phyloP scores from a whole-genome alignment of 2,329 filamentous ascomycete genomes.

The Zymoseptoria passerinii region DNA sequence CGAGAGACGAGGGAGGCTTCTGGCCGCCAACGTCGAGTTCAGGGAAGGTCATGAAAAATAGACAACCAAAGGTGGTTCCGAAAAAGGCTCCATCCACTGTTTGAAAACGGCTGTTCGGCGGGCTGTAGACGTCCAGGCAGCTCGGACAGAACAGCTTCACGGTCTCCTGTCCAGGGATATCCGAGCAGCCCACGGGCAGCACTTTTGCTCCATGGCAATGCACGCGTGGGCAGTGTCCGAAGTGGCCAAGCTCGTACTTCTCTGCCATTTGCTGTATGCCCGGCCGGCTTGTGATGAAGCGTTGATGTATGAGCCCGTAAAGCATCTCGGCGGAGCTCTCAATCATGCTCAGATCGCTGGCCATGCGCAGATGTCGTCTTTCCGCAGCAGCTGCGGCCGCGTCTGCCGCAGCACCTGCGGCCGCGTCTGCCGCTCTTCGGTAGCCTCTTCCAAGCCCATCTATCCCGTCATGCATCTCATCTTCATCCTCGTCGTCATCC shows the following conservation, averaged over 20 bases:
- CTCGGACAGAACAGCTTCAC: conserved; percentile 98
- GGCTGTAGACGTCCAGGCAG: conserved; percentile 93
- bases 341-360: conserved; percentile 88
- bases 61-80: conserved; percentile 88
- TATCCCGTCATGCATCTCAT: conserved; percentile 50
- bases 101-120: conserved; percentile 94
- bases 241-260: conserved; percentile 96
- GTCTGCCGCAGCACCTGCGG: conserved; percentile 28
- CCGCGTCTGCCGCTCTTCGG: conserved; percentile 23
- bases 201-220: conserved; percentile 86
- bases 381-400: conserved; percentile 44
- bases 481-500: conserved; percentile 53
- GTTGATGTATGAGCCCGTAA: conserved; percentile 95
- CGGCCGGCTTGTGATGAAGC: conserved; percentile 91
- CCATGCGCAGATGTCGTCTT: conserved; percentile 74
- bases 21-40: conserved; percentile 69
- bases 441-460: conserved; percentile 35
- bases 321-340: conserved; percentile 97
- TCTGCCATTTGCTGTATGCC: conserved; percentile 99
- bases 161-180: conserved; percentile 92
- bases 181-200: conserved; percentile 84
- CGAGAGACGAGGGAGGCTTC: conserved; percentile 9
- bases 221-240: conserved; percentile 89
- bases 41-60: conserved; percentile 98
- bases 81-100: conserved; percentile 98